Conservation (phyloP, 305 asterid species). For the Solanum hybrid region DNA sequence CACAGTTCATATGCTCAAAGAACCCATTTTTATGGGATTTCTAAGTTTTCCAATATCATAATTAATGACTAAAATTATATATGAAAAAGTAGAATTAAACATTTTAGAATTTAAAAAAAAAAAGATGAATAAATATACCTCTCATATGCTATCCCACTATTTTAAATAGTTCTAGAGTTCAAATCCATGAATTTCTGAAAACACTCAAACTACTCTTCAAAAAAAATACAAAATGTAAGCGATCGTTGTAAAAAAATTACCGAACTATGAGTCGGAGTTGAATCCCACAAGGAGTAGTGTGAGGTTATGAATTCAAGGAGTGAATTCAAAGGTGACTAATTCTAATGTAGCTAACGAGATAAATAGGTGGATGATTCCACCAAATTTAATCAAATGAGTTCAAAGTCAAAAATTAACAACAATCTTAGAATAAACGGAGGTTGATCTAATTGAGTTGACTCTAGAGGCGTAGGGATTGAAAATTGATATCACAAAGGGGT, state of each 20-base stretch:
- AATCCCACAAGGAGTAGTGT: background rate
- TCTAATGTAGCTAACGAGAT: background rate
- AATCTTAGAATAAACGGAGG: background rate
- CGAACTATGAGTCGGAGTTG: background rate
- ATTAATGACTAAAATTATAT: background rate
- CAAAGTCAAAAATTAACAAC: background rate
- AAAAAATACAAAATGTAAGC: background rate
- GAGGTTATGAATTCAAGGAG: background rate
- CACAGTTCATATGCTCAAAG: background rate
- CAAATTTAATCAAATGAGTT: background rate
- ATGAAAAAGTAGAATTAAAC: background rate
- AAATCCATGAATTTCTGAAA: background rate
- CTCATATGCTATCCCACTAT: background rate
- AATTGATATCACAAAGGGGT: background rate
- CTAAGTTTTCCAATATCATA: background rate
- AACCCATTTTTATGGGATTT: background rate
- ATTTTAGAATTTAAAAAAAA: too few relatives aligned
- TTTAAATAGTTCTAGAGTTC: background rate
- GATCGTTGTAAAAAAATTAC: background rate
- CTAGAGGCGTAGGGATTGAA: background rate
- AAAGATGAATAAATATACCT: background rate
- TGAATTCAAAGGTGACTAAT: background rate
- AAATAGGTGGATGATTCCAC: background rate
- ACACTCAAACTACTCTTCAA: background rate
- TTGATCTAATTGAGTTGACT: background rate